Evolutionary conservation across 139 green algal genomes (phyloP).

Genomic region (Haematococcus lacustris): DNA sequence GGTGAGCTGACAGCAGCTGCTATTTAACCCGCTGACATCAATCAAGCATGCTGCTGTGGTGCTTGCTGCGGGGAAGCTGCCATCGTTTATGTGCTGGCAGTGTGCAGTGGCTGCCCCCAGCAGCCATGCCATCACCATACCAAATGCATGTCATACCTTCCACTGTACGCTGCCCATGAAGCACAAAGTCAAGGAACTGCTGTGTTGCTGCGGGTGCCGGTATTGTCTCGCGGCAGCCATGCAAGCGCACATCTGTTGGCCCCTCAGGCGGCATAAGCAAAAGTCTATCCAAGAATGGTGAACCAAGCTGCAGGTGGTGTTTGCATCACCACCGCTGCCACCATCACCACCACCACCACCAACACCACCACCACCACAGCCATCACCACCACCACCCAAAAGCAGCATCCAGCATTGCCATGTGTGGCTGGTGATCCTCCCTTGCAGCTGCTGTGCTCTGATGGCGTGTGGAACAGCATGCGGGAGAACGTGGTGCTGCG

Average conservation of each 20-base stretch:
- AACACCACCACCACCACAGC: neutral
- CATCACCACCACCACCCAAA: neutral
- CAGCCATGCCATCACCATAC: neutral
- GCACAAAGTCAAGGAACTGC: neutral
- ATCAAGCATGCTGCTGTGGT: neutral
- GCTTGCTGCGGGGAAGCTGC: neutral
- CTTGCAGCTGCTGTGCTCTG: slow-evolving; percentile 19
- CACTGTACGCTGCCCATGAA: neutral
- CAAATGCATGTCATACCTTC: neutral
- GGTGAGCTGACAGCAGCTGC: too few species aligned
- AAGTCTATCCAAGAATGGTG: neutral
- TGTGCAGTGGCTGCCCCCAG: neutral
- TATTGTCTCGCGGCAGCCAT: too few species aligned
- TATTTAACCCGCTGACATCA: too few species aligned
- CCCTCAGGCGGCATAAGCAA: neutral
- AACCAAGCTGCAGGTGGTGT: neutral
- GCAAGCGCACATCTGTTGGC: too few species aligned
- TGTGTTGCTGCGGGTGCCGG: too few species aligned
- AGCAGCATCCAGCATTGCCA: neutral
- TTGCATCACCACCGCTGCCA: neutral
- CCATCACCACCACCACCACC: too few species aligned
- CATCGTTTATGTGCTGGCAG: neutral
- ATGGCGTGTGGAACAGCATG: slow-evolving; percentile 28
- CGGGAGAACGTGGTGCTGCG: slow-evolving; percentile 14
- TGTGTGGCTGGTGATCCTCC: neutral